A percentile compares a stretch with the other conserved stretches of the same genome.
Evolutionary conservation across 768 basidiomycete genomes (phyloP).

Genomic region (Melanogaster broomeanus): DNA sequence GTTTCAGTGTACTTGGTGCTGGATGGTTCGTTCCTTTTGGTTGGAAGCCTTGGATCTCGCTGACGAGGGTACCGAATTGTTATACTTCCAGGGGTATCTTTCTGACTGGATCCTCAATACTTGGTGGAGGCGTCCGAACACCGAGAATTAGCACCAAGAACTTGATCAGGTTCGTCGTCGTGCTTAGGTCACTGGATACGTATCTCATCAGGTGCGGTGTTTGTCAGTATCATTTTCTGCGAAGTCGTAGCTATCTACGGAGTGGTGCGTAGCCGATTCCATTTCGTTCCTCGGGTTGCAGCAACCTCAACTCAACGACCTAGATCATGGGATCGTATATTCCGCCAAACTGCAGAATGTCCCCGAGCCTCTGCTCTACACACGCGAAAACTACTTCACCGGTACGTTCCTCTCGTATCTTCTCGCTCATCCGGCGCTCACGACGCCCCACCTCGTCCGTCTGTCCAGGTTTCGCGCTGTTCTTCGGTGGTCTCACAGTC

Average conservation of each 20-base stretch:
- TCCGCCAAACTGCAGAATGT: slow-evolving; percentile 73
- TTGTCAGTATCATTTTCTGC: slow-evolving; percentile 91
- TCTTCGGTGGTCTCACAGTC: slow-evolving; percentile 96
- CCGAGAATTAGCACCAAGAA: slow-evolving; percentile 98
- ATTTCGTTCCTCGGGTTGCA: neutral
- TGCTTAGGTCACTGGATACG: neutral
- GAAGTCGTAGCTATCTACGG: slow-evolving; percentile 99
- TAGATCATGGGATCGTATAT: slow-evolving; percentile 96
- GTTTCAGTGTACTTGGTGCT: slow-evolving; percentile 90
- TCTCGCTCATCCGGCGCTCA: neutral
- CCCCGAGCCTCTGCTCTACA: slow-evolving; percentile 71
- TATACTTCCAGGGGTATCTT: slow-evolving; percentile 83
- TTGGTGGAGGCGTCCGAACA: slow-evolving; percentile 92
- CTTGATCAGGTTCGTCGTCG: slow-evolving; percentile 74
- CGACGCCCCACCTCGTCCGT: neutral
- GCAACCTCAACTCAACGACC: neutral
- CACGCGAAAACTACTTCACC: slow-evolving; percentile 88
- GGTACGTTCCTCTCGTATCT: slow-evolving; percentile 42
- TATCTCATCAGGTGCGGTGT: neutral
- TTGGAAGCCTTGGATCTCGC: neutral
- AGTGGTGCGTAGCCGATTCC: slow-evolving; percentile 56
- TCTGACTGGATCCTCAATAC: slow-evolving; percentile 93
- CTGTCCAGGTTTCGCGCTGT: slow-evolving; percentile 77
- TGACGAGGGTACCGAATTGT: neutral
- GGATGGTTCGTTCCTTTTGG: slow-evolving; percentile 70